Evolutionary conservation across 140 eudicot species (phyloP).

Genomic region (Flaveria floridana): DNA sequence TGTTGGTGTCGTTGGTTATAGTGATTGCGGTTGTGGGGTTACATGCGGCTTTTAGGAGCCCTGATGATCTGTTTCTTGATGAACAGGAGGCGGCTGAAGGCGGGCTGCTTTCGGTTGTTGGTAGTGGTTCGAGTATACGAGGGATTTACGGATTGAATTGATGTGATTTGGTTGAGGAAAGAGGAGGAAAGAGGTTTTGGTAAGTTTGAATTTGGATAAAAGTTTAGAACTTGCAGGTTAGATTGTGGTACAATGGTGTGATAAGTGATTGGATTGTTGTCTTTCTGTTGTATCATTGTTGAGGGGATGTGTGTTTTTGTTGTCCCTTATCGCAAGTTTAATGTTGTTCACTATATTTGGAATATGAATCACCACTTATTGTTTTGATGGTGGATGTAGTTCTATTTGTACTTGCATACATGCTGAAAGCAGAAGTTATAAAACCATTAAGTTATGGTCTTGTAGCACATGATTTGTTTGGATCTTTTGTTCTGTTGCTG

Average conservation of each 20-base stretch:
- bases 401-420: too few species aligned
- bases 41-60: slow-evolving; percentile 59
- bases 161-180: slow-evolving; percentile 14
- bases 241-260: neutral
- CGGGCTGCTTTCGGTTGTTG: slow-evolving; percentile 52
- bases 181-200: neutral
- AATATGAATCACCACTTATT: neutral
- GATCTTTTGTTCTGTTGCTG: slow-evolving; percentile 1
- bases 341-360: neutral
- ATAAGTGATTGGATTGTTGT: neutral
- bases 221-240: neutral
- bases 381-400: neutral
- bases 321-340: neutral
- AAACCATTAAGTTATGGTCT: neutral
- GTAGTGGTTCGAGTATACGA: slow-evolving; percentile 28
- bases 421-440: neutral
- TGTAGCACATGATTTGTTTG: neutral
- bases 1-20: slow-evolving; percentile 52
- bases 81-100: slow-evolving; percentile 47
- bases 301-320: neutral
- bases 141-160: slow-evolving; percentile 24
- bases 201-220: slow-evolving; percentile 3
- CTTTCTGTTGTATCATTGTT: slow-evolving; percentile 14
- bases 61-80: slow-evolving; percentile 56
- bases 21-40: slow-evolving; percentile 45